Base-by-base conservation (phyloP, 441 rosid species). In the Mallotus japonicus region DNA sequence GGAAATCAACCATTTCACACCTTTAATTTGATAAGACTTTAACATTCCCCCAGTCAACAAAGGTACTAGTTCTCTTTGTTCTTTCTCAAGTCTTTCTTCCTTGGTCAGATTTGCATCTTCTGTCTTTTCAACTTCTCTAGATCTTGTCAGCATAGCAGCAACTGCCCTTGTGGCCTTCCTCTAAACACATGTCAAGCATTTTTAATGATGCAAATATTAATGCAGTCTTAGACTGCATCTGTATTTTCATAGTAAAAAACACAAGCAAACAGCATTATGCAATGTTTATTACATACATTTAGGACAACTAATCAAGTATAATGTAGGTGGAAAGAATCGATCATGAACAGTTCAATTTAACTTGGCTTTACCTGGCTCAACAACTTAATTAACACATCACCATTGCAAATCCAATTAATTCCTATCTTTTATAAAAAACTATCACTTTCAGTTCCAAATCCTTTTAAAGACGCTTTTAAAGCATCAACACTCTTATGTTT, bases 1-100 rank as follows among this genome's bases (percentile, higher is more conserved):
- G 14, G 99, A 95, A 75, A 95, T 90, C 70, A 95, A 82, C 99
- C 99, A 95, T 75, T 93, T 95, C 63, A 95, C 92, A 34, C 99
- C 99, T 88, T 90, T 93, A 37, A 95, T 80, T 80, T 95, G 99
- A 80, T 95, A 95, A 8, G 93, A 76, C 78, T 95, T 95, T 82
- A 95, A 83, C 69, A 83, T 88, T 61, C 97, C 99, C 70, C 96
- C 98, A 76, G 94, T 93, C 76, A 95, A 82, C 77, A 93, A 81
- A 46, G 99, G 97, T 47, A 91, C 91, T 53, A 95, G 85, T 72
- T 95, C 98, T 62, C 72, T 80, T 86, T 95, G 99, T 87, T 88
- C 95, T 77, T 86, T 90, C 78, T 85, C 89, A 77, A 81, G 56
- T 75, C 83, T 88, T 82, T 92, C 96, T 71, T 93, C 99, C 80